Evolutionary conservation across 176 grass and related monocot genomes (phyloP).

Genomic region (Ensete ventricosum): DNA sequence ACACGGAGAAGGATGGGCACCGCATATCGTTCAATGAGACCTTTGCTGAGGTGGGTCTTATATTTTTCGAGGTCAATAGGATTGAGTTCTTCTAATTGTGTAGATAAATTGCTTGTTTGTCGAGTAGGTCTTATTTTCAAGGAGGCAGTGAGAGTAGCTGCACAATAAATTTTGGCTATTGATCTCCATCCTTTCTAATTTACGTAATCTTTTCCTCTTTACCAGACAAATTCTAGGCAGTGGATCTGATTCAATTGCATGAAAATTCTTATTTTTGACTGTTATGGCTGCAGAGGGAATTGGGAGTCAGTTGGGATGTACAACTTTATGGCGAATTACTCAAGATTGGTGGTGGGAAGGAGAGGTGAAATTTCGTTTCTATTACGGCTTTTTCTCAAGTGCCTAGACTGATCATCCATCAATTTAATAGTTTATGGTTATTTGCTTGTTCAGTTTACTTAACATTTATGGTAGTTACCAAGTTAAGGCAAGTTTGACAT

Average conservation of each 20-base stretch:
- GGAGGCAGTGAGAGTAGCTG: background rate
- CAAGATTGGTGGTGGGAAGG: slow-evolving; percentile 93
- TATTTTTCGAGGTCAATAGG: background rate
- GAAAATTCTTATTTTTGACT: slow-evolving; percentile 14
- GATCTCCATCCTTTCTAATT: background rate
- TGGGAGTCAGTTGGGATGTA: slow-evolving; percentile 82
- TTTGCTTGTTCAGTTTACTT: background rate
- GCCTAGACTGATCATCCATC: background rate
- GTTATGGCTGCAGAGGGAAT: slow-evolving; percentile 47
- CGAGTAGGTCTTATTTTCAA: too few relatives aligned
- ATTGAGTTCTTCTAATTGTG: background rate
- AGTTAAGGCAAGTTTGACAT: background rate
- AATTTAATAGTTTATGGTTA: background rate
- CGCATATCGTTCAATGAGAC: slow-evolving; percentile 94
- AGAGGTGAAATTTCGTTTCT: slow-evolving; percentile 40
- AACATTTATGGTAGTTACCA: background rate
- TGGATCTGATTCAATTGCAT: background rate
- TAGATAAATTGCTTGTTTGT: background rate
- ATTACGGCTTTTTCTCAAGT: background rate
- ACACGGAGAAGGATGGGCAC: slow-evolving; percentile 94
- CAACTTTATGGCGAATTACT: slow-evolving; percentile 85
- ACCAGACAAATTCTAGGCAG: background rate
- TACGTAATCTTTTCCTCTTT: background rate
- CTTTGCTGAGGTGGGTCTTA: slow-evolving; percentile 55
- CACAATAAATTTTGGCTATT: background rate